These are phyloP conservation scores for Casaregolazyma suthepensis DNA, from an alignment of 1,139 yeast genomes.

Conservation along the genomic window DNA sequence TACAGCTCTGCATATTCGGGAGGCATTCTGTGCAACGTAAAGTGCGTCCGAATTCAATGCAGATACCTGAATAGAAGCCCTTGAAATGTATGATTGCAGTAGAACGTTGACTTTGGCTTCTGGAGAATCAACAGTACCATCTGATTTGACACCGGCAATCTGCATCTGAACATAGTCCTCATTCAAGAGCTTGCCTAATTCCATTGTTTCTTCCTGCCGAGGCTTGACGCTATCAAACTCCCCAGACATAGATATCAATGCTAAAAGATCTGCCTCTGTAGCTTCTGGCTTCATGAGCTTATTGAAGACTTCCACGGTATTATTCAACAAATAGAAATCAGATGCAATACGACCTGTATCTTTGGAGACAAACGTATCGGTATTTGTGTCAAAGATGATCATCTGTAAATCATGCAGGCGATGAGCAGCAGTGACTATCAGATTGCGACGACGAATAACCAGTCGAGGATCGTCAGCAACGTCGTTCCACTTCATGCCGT, in stretches of 20 bases:
- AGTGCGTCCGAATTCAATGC: conserved; percentile 81
- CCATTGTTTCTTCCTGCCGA: conserved; percentile 80
- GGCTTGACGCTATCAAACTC: conserved; percentile 89
- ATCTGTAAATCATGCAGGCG: conserved; percentile 79
- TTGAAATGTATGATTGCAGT: conserved; percentile 82
- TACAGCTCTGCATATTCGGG: conserved; percentile 86
- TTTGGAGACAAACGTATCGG: conserved; percentile 74
- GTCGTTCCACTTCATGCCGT: conserved; percentile 90
- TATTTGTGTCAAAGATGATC: conserved; percentile 81
- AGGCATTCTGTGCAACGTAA: conserved; percentile 93
- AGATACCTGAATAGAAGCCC: conserved; percentile 52
- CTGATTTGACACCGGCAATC: conserved; percentile 40
- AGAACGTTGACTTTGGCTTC: conserved; percentile 85
- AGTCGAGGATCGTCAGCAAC: conserved; percentile 76
- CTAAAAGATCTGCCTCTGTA: conserved; percentile 84
- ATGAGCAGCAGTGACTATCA: conserved; percentile 76
- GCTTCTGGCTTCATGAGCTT: conserved; percentile 78
- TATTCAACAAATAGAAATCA: conserved; percentile 81
- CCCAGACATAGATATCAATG: conserved; percentile 86
- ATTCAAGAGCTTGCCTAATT: conserved; percentile 51
- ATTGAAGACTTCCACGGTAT: conserved; percentile 84
- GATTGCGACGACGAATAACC: conserved; percentile 62
- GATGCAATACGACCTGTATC: conserved; percentile 94
- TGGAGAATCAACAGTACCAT: conserved; percentile 63
- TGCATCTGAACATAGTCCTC: conserved; percentile 62